Base-by-base conservation (phyloP, 2,329 filamentous ascomycete species). In the Nectriaceae sp. region DNA sequence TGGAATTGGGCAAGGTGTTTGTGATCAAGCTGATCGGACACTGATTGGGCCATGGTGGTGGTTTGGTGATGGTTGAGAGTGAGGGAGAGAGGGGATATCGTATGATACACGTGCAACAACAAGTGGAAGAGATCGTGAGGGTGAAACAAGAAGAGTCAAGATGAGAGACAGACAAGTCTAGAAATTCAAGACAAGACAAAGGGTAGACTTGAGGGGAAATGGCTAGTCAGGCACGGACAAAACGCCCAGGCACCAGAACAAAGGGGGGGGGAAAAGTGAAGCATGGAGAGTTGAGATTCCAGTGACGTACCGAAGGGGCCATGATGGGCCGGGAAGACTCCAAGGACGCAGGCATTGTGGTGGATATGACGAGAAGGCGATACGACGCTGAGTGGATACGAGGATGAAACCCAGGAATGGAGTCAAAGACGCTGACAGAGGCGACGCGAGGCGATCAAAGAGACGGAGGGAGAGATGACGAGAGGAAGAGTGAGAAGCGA, bases 251-350 rank as follows among this genome's bases (percentile, higher is more conserved):
- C 33, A 37, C 33, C 11, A 37, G 18, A 6, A 37, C n/a, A 20
- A 21, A 43, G 42, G 46, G 42, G 26, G 40, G 33, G 44, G 50
- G 43, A 31, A 42, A 53, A 50, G 31, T 18, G 40, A 38, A 29
- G 38, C 36, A 51, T 47, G 45, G 47, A 46, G 54, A 54, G 41
- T 49, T 22, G 40, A 45, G 40, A 43, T 39, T 29, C 52, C 50
- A 52, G 50, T 53, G 52, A 80, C 80, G 46, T 80, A 84, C 80
- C 63, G 80, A 83, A 40, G 79, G 76, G 50, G 79, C 79, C 80
- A 84, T 83, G 66, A 84, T 84, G 60, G 80, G 80, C 65, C 80
- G 79, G 45, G 78, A 74, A 38, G 80, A 84, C 47, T 84, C 80
- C 49, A 83, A 62, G n/a, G 80, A 84, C 52, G 74, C 66, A 65